phyloP scores from a whole-genome alignment of 2,329 filamentous ascomycete species.

The Fusarium pilosicola region DNA sequence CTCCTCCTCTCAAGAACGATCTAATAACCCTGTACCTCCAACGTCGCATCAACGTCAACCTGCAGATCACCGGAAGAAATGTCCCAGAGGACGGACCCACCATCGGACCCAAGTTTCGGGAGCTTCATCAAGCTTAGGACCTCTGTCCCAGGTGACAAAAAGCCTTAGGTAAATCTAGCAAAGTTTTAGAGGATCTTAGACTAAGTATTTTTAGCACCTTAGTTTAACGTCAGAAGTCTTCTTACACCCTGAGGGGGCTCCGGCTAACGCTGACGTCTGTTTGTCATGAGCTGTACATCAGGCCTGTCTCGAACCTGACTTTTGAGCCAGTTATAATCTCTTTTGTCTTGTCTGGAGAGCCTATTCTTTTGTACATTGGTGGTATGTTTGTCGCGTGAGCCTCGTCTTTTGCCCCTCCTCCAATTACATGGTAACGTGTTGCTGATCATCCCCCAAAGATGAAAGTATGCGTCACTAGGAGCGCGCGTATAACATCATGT shows the following conservation, averaged over 20 bases:
- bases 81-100: conserved; percentile 28
- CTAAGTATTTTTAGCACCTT: too few relatives aligned
- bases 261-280: conserved; percentile 8
- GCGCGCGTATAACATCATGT: conserved; percentile 23
- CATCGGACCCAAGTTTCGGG: conserved; percentile 25
- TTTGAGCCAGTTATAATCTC: background rate
- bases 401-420: conserved; percentile 24
- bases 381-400: conserved; percentile 31
- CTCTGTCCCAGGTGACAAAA: too few relatives aligned
- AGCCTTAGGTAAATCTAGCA: too few relatives aligned
- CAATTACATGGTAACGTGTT: conserved; percentile 23
- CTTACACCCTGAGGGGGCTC: background rate
- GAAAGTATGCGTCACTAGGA: conserved; percentile 37
- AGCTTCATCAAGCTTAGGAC: background rate
- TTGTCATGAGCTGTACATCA: conserved; percentile 9
- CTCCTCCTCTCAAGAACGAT: too few relatives aligned
- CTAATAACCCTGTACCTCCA: background rate
- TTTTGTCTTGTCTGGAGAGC: background rate
- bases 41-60: conserved; percentile 25
- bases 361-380: conserved; percentile 14
- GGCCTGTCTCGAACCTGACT: background rate
- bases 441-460: conserved; percentile 34
- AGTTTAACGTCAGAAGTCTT: too few relatives aligned
- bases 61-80: conserved; percentile 28
- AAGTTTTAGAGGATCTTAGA: too few relatives aligned